Conservation (phyloP, 768 basidiomycete species). For the Artomyces pyxidatus region DNA sequence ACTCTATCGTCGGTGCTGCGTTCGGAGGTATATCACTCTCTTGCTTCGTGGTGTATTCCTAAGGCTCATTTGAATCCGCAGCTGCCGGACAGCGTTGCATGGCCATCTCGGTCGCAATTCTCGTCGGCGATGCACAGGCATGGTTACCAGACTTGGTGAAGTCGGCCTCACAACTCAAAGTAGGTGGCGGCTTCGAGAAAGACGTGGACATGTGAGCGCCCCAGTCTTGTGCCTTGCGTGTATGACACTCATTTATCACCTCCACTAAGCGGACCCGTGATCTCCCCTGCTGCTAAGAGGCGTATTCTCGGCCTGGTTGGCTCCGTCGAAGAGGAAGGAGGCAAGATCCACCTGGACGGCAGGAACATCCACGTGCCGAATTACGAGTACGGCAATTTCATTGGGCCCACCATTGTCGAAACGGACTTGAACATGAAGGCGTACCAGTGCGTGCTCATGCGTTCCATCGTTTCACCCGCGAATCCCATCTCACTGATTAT, state of each 20-base stretch:
- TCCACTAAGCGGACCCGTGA: conserved; percentile 56
- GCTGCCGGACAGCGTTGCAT: conserved; percentile 98
- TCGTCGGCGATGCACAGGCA: conserved; percentile 69
- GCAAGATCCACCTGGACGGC: conserved; percentile 82
- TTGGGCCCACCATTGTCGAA: conserved; percentile 88
- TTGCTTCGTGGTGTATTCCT: no score
- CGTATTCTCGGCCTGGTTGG: conserved; percentile 70
- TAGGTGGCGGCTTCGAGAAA: conserved; percentile 86
- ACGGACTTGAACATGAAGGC: conserved; percentile 77
- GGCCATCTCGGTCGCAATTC: conserved; percentile 86
- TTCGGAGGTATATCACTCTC: no score
- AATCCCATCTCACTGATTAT: neutral
- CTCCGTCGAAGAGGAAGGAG: conserved; percentile 73
- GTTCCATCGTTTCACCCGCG: neutral
- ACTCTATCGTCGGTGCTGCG: conserved; percentile 88
- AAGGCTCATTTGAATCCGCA: conserved; percentile 23
- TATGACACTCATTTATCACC: neutral
- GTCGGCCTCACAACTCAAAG: conserved; percentile 69
- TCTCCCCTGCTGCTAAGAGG: conserved; percentile 74
- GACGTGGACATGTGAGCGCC: conserved; percentile 74
- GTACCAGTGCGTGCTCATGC: conserved; percentile 58
- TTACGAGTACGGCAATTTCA: conserved; percentile 87
- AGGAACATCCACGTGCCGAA: conserved; percentile 56
- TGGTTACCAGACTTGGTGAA: conserved; percentile 88
- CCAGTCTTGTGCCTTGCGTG: neutral